Base-by-base conservation (phyloP, 179 eudicot genomes). In the Nepenthes alata region DNA sequence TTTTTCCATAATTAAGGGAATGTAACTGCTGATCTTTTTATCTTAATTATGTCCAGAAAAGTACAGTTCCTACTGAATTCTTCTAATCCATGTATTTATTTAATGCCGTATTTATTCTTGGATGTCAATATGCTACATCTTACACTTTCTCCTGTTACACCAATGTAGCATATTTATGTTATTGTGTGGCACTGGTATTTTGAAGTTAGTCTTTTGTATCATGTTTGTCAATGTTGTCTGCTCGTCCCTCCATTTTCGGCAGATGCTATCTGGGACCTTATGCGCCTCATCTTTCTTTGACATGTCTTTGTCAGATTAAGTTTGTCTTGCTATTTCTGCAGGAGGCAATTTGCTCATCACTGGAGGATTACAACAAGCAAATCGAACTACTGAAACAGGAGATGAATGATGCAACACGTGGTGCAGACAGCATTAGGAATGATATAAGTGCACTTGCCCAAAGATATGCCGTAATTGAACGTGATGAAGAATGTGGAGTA, bases 401-500 rank as follows among this genome's bases (percentile, higher is more conserved):
- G 88, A 93, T 93, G 99, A 87, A 93, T 78, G 97, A 89, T 75
- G 97, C 99, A 62, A 93, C 99, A 12, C 91, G 77, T 66, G 97
- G 99, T 41, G 99, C 99, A 45, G 99, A 90, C 70, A 87, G 82
- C 73, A 94, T 94, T 64, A 85, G 99, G 72, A 89, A 84, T 69
- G 99, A 94, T 72, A 94, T 94, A 16, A 83, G 82, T 77, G 97
- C 99, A 54, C 99, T 94, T 72, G 94, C 97, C 68, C 99, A 94
- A 64, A 77, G 99, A 79, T 94, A 87, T 78, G 88, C 97, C 53
- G 76, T 94, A 53, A 80, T 94, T 69, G 89, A 94, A 51, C 93
- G 87, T 64, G 97, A 87, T 59, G 97, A 94, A 73, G 97, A 87
- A 49, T 94, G 99, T 76, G 99, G 99, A 95, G 99, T 94, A 84